phyloP scores from a whole-genome alignment of 2,329 filamentous ascomycete species.

The Neonectria sp. region DNA sequence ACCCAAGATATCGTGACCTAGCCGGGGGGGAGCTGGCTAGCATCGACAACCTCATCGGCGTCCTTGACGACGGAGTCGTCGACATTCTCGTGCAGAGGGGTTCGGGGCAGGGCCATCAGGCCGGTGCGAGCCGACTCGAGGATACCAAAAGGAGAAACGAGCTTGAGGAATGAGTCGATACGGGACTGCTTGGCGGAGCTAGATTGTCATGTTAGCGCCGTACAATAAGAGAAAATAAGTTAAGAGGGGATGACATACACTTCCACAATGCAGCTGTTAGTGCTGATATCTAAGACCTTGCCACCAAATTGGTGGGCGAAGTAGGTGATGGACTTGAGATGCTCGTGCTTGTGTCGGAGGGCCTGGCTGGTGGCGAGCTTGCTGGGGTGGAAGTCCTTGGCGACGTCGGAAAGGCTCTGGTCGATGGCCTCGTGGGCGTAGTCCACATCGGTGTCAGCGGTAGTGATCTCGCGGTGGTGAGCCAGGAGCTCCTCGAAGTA shows the following conservation, averaged over 20 bases:
- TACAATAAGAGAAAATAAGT: neutral
- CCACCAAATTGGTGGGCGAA: constrained; percentile 98
- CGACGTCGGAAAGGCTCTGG: constrained; percentile 61
- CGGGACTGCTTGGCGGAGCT: constrained; percentile 92
- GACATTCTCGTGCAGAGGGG: constrained; percentile 82
- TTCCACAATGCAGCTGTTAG: constrained; percentile 98
- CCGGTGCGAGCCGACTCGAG: constrained; percentile 96
- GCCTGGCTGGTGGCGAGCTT: constrained; percentile 90
- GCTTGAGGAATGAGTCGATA: constrained; percentile 98
- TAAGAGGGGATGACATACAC: constrained; percentile 72
- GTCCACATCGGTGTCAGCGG: constrained; percentile 64
- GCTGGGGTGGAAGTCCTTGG: constrained; percentile 89
- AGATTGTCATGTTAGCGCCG: constrained; percentile 43
- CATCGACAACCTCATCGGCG: constrained; percentile 94
- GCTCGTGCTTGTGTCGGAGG: constrained; percentile 96
- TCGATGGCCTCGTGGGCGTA: constrained; percentile 53
- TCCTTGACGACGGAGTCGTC: constrained; percentile 84
- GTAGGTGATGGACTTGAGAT: constrained; percentile 96
- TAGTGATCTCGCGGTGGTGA: constrained; percentile 91
- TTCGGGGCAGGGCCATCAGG: constrained; percentile 95
- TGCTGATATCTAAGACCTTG: constrained; percentile 98
- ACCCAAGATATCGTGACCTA: constrained; percentile 59
- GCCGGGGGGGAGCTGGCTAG: constrained; percentile 92
- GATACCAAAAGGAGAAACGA: constrained; percentile 94
- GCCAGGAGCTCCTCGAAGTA: constrained; percentile 98